Percentiles rank a stretch among this genome's conserved stretches.
Evolutionary conservation across 176 grass and related monocot genomes (phyloP).

Genomic region (Aegilops umbellulata): DNA sequence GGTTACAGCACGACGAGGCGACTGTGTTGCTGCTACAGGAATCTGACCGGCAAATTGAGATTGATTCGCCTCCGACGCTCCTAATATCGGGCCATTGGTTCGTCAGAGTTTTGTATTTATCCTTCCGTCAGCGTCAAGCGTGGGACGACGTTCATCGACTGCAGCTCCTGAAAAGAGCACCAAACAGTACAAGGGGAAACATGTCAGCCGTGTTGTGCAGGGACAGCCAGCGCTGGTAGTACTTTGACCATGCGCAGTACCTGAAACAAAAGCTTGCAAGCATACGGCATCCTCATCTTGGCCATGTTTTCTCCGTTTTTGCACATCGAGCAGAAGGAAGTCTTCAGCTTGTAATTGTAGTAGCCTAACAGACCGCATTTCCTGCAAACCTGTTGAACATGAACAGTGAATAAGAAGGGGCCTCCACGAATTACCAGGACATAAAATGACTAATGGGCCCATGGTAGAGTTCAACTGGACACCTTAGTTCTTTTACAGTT

Average conservation of each 20-base stretch:
- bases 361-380: slow-evolving; percentile 89
- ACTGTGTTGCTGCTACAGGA: background rate
- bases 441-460: background rate
- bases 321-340: slow-evolving; percentile 88
- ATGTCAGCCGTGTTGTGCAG: background rate
- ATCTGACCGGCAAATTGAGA: background rate
- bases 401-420: background rate
- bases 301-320: slow-evolving; percentile 95
- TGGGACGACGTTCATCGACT: slow-evolving; percentile 88
- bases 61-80: background rate
- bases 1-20: background rate
- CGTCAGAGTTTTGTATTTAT: slow-evolving; percentile 16
- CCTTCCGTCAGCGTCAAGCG: slow-evolving; percentile 69
- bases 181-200: background rate
- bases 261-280: slow-evolving; percentile 99
- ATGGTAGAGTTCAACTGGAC: background rate
- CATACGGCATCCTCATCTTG: slow-evolving; percentile 95
- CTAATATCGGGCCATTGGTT: background rate
- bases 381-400: slow-evolving; percentile 71
- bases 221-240: background rate
- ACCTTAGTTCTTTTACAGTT: background rate
- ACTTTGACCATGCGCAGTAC: slow-evolving; percentile 27
- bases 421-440: background rate
- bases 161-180: slow-evolving; percentile 58
- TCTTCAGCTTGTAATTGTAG: slow-evolving; percentile 89